Conservation (phyloP, 768 basidiomycete species). For the Russula lepida region DNA sequence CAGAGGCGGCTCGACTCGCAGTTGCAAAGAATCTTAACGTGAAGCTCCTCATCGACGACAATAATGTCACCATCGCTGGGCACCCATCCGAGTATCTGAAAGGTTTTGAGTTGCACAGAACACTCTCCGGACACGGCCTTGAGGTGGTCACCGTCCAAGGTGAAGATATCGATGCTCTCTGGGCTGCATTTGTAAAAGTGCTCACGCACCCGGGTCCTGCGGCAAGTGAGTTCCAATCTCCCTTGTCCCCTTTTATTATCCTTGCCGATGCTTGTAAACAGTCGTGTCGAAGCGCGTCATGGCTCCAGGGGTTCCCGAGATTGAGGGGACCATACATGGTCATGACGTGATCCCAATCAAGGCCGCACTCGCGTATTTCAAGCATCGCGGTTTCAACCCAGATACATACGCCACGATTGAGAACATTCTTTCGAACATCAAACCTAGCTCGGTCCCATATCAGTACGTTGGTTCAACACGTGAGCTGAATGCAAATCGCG, state of each 20-base stretch:
- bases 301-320: conserved; percentile 45
- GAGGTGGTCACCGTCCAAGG: conserved; percentile 67
- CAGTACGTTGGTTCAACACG: conserved; percentile 62
- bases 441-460: conserved; percentile 47
- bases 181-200: conserved; percentile 51
- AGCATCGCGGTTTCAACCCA: conserved; percentile 48
- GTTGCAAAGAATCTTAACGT: conserved; percentile 78
- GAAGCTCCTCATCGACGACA: conserved; percentile 83
- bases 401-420: conserved; percentile 30
- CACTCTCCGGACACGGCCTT: conserved; percentile 74
- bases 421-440: conserved; percentile 55
- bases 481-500: conserved; percentile 73
- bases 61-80: conserved; percentile 88
- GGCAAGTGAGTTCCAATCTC: conserved; percentile 42
- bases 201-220: conserved; percentile 65
- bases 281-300: conserved; percentile 57
- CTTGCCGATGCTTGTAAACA: conserved; percentile 22
- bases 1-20: conserved; percentile 81
- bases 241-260: neutral
- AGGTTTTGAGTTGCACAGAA: conserved; percentile 64
- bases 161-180: conserved; percentile 73
- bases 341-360: conserved; percentile 85
- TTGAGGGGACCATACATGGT: conserved; percentile 71
- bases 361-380: conserved; percentile 67
- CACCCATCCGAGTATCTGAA: conserved; percentile 82